A percentile compares a stretch with the other conserved stretches of the same genome.
phyloP scores from a whole-genome alignment of 2,329 filamentous ascomycete genomes.

The Coccinonectria pachysandricola region DNA sequence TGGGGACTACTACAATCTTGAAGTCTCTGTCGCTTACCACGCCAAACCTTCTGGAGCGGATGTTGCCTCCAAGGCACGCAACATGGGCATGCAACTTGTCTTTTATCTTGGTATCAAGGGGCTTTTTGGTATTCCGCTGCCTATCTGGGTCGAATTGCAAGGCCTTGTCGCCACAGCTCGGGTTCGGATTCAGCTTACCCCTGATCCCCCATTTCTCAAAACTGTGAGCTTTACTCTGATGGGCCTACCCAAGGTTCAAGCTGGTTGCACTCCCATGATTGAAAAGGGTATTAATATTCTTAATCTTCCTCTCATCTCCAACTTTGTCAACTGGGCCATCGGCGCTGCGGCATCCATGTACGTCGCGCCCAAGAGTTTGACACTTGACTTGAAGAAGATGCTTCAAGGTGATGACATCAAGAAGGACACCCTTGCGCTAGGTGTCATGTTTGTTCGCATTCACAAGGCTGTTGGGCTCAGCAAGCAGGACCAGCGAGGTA shows the following conservation, averaged over 20 bases:
- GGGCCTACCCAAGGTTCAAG: conserved; percentile 81
- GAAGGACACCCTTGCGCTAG: conserved; percentile 78
- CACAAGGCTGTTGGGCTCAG: conserved; percentile 79
- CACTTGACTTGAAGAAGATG: conserved; percentile 81
- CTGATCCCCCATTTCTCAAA: conserved; percentile 86
- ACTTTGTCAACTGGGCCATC: conserved; percentile 95
- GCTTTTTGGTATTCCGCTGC: conserved; percentile 78
- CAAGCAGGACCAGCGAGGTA: conserved; percentile 81
- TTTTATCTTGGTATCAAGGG: conserved; percentile 90
- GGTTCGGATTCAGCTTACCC: conserved; percentile 72
- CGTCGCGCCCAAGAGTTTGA: conserved; percentile 89
- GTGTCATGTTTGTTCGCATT: conserved; percentile 86
- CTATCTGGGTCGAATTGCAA: conserved; percentile 82
- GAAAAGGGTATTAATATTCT: conserved; percentile 82
- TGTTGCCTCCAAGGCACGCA: conserved; percentile 72
- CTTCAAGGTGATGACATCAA: conserved; percentile 84
- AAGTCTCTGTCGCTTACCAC: conserved; percentile 85
- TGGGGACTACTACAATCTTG: conserved; percentile 86
- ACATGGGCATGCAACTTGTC: conserved; percentile 94
- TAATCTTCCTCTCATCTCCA: conserved; percentile 85
- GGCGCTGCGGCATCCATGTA: conserved; percentile 80
- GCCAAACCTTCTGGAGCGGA: conserved; percentile 62
- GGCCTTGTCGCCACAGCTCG: conserved; percentile 83
- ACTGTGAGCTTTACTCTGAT: conserved; percentile 88
- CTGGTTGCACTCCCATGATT: conserved; percentile 87